Conservation (phyloP, 352 stramenopile species). For the Phytophthora tentaculata region DNA sequence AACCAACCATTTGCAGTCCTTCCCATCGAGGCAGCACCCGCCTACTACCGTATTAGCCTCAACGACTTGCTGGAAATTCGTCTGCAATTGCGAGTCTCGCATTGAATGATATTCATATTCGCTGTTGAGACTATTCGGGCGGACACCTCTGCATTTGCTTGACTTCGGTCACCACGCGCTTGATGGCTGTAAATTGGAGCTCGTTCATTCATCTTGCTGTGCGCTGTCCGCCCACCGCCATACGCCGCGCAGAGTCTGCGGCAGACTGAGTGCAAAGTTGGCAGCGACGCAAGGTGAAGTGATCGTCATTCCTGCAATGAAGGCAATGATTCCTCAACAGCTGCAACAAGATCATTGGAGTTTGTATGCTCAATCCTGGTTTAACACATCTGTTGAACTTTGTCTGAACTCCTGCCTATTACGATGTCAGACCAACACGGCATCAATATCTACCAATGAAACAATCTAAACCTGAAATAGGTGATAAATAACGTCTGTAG, state of each 20-base stretch:
- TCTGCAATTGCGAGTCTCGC: conserved; percentile 6
- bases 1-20: conserved; percentile 10
- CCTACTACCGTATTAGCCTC: conserved; percentile 3
- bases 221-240: too few relatives aligned
- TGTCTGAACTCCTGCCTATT: conserved; percentile 1
- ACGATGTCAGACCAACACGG: conserved; percentile 12
- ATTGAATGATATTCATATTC: too few relatives aligned
- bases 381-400: conserved; percentile 31
- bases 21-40: conserved; percentile 6
- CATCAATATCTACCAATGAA: background rate
- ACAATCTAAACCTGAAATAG: background rate
- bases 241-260: conserved; percentile 1
- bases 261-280: background rate
- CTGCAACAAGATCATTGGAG: conserved; percentile 8
- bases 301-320: conserved; percentile 23
- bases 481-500: background rate
- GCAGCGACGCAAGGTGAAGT: conserved; percentile 9
- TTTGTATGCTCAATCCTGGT: conserved; percentile 34
- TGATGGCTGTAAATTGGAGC: too few relatives aligned
- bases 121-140: background rate
- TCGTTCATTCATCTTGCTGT: too few relatives aligned
- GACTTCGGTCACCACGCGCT: background rate
- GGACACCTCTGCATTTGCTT: background rate
- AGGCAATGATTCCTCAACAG: background rate
- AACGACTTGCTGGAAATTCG: conserved; percentile 22